Base-by-base conservation (phyloP, 345 rosid genomes). In the Brassica incana region DNA sequence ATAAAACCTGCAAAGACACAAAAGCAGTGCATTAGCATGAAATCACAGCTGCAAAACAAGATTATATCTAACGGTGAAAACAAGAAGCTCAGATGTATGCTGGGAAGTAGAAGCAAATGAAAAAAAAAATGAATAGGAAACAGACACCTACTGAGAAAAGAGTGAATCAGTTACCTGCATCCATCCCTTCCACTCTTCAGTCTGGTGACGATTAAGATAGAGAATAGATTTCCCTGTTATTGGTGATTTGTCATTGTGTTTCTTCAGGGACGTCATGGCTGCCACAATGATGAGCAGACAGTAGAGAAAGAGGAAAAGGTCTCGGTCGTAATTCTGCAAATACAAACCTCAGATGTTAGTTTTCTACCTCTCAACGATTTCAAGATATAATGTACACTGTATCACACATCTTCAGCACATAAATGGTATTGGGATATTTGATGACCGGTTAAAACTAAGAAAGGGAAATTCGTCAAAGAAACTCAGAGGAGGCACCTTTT, bases 181-280 rank as follows among this genome's bases (percentile, higher is more conserved):
- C 96, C 97, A 95, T 78, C 99, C 99, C 82, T 90, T 95, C 99
- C 99, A 95, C 80, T 95, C 98, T 84, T 94, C 98, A 77, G 98
- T 94, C 78, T 94, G 97, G 84, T 94, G 95, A 72, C 97, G 88
- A 81, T 89, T 93, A 70, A 95, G 97, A 85, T 91, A 95, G 14
- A 86, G 90, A 35, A 88, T 87, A 58, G 97, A 65, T 71, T 93
- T 93, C 73, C 98, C 97, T 67, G 93, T 86, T 65, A 91, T 85
- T 27, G 92, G 84, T 7, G 98, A 93, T 80, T 88, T 90, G 75
- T 95, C 97, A 74, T 58, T 82, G 74, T 90, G 97, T 80, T 90
- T 95, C 87, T 85, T 95, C 87, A 93, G 52, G 69, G 98, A 95
- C 71, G 99, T 88, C 94, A 90, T 88, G 15, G 85, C 85, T 63